Evolutionary conservation across 345 rosid species (phyloP), one percentile per base, ranked within the genome.

Genomic region (Carallia brachiata): DNA sequence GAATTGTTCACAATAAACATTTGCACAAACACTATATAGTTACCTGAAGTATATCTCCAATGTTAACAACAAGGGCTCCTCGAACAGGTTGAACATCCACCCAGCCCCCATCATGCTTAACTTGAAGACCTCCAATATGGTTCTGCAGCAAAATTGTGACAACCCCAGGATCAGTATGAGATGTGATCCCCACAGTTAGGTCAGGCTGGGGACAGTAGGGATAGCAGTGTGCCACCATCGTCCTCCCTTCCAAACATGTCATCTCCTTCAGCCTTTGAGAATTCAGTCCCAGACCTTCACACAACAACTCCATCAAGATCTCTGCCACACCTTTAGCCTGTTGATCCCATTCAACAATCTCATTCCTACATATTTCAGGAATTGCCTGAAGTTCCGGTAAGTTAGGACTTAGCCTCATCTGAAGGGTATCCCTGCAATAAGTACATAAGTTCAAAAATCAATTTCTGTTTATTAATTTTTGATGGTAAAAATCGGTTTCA

Each of bases 31-130:
- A 15, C 17, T 44, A 44, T 2, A 12, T 2, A 44, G 12, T 47
- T 73, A 87, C 91, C 87, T 79, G 87, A 44, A 87, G 67, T 1
- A 79, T 23, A 70, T 87, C 90, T 1, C 85, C 88, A 56, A 84
- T 39, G 78, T 87, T 87, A 18, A 84, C 67, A 6, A 84, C 84
- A 53, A 83, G 60, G 57, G 85, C 88, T 3, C 88, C 83, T 0
- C 78, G 86, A 17, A 83, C 66, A 27, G 85, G 87, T 30, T 63
- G 57, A 10, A 68, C 66, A 40, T 58, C 55, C 39, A 68, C 61
- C 73, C 73, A 68, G 4, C 50, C 69, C 18, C 34, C 61, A 16
- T 64, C 74, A 58, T 28, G 37, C 31, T 70, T 68, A 12, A 63
- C 61, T 28, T 74, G 78, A 32, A 69, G 52, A 6, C 73, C 73